Percentiles rank a stretch among this genome's conserved stretches.
These are phyloP conservation scores for Pythium guiyangense DNA, from an alignment of 352 stramenopile species.

Conservation along the genomic window DNA sequence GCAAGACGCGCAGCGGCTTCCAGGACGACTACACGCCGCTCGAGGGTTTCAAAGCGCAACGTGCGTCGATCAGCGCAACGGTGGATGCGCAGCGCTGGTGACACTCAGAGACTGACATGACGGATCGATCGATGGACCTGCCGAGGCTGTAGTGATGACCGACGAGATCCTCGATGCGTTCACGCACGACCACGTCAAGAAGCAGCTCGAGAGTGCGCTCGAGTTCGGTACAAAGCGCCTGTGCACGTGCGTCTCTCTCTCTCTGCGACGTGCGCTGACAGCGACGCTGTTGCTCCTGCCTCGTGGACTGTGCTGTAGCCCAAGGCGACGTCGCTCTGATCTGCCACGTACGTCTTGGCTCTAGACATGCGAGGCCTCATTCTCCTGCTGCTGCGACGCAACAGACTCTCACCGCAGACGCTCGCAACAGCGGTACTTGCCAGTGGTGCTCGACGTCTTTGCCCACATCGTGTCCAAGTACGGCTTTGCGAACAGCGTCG, in stretches of 20 bases:
- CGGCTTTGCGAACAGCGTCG: conserved; percentile 35
- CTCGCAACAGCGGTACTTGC: conserved; percentile 58
- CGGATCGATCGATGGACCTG: background rate
- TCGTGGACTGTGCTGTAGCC: conserved; percentile 14
- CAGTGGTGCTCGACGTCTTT: conserved; percentile 35
- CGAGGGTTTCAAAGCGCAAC: conserved; percentile 20
- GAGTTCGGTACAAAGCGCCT: conserved; percentile 18
- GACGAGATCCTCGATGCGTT: conserved; percentile 47
- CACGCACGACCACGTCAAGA: conserved; percentile 27
- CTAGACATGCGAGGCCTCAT: too few relatives aligned
- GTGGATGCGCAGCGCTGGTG: too few relatives aligned
- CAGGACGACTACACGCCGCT: conserved; percentile 22
- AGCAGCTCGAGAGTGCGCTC: conserved; percentile 35
- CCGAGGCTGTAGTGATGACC: conserved; percentile 27
- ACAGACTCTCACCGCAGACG: too few relatives aligned
- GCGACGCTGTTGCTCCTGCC: background rate
- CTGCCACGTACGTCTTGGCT: background rate
- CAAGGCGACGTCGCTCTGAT: conserved; percentile 15
- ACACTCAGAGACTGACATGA: too few relatives aligned
- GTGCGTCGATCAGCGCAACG: conserved; percentile 5
- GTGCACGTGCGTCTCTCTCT: too few relatives aligned
- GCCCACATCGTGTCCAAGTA: conserved; percentile 33
- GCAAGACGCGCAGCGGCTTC: conserved; percentile 17
- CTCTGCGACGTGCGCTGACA: background rate
- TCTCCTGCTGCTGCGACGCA: too few relatives aligned